Evolutionary conservation across 2,329 filamentous ascomycete species (phyloP), one percentile per base, ranked within the genome.

Genomic region (Talaromyces sp.): DNA sequence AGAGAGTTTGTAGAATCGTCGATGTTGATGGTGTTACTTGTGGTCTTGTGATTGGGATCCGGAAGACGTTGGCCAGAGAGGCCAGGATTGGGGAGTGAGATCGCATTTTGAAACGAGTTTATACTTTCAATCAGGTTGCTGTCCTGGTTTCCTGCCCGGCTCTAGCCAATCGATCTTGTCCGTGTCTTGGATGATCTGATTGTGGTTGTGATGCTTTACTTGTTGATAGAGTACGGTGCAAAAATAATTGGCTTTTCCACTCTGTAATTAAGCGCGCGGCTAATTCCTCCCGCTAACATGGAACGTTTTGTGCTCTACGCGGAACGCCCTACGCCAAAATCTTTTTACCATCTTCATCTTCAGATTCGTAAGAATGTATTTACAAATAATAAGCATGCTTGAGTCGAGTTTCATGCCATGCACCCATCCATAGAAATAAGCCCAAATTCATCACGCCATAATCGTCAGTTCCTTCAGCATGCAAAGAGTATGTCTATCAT

Each of bases 1-100:
- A 47, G 11, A 57, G 61, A 7, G 5, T 33, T 10, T 50, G 52
- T n/a, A 66, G 52, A 19, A 59, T 19, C 8, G 59, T 41, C 57
- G 68, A 41, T 61, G 39, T 66, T 27, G 69, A 64, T 66, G 70
- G 68, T 62, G 69, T 66, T 64, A 69, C 70, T 67, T 71, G 69
- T 43, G 19, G 56, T 37, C 71, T 65, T 39, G 68, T 54, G 69
- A 69, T 52, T 24, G 74, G 69, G 8, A 76, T 76, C 47, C 79
- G 68, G 72, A 83, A 81, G 45, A 77, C 79, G 57, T 75, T 79
- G 67, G 80, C 79, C 64, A 83, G 74, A 3, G 78, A 81, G 66
- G 77, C 74, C 68, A 82, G 78, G 5, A 78, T 70, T 6, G 78
- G 78, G 52, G 75, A 80, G 69, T 74, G 72, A 52, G 78, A 31